A percentile compares a stretch with the other conserved stretches of the same genome.
Conservation (phyloP, 2,329 filamentous ascomycete species). For the Alternaria triticina region DNA sequence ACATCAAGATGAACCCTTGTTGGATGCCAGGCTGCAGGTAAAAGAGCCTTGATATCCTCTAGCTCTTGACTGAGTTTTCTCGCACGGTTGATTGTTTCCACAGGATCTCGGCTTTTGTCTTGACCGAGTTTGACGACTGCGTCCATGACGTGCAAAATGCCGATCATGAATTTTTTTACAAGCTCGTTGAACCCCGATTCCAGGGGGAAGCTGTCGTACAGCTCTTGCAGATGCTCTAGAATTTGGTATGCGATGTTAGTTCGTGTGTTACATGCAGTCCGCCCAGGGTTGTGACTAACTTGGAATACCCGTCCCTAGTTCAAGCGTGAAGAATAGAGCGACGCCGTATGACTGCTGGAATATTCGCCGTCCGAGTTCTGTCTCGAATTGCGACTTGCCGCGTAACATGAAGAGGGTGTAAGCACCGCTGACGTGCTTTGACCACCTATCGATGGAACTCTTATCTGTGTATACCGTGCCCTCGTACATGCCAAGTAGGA, state of each 20-base stretch:
- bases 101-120: conserved; percentile 24
- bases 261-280: background rate
- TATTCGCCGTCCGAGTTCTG: conserved; percentile 27
- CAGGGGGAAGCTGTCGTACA: conserved; percentile 22
- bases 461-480: conserved; percentile 35
- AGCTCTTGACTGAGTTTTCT: conserved; percentile 28
- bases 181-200: conserved; percentile 5
- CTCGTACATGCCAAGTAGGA: conserved; percentile 45
- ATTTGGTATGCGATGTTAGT: conserved; percentile 3
- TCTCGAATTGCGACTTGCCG: conserved; percentile 33
- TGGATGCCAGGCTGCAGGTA: conserved; percentile 35
- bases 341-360: conserved; percentile 40
- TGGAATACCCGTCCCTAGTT: conserved; percentile 15
- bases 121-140: conserved; percentile 27
- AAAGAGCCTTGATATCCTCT: conserved; percentile 24
- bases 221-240: conserved; percentile 24
- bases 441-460: conserved; percentile 39
- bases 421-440: conserved; percentile 43
- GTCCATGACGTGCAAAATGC: conserved; percentile 29
- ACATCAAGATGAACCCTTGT: conserved; percentile 23
- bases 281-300: background rate
- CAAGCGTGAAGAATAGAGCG: conserved; percentile 29
- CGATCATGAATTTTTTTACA: conserved; percentile 23
- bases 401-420: conserved; percentile 40
- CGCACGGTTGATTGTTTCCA: conserved; percentile 18